Base-by-base conservation (phyloP, 2,329 filamentous ascomycete species). In the Colletotrichum sp. region DNA sequence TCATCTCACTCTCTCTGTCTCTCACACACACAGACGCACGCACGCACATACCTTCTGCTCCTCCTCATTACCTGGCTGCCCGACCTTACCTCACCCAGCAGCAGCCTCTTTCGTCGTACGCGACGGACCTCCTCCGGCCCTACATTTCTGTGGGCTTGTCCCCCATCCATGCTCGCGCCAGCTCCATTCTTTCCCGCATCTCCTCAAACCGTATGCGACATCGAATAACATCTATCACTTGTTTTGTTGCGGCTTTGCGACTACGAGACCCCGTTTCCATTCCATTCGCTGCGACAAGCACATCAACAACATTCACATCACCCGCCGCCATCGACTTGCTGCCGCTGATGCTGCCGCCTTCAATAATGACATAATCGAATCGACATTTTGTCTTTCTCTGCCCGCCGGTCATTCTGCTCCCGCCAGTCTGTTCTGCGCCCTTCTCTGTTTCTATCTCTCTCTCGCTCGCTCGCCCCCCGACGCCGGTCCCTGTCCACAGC, bases 331-430 rank as follows among this genome's bases (percentile, higher is more conserved):
- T 32, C 59, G 24, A 36, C 30, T 30, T 30, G 26, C 26, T 30
- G 57, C 57, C 18, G 24, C 57, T 30, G 26, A 30, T 60, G 57
- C 28, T 32, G 24, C 39, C 63, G 68, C 60, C 71, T 60, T 30
- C 62, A 60, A 62, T 28, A 30, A 75, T 75, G 72, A 72, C 39
- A 59, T 75, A 72, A 57, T 55, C 62, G 69, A 57, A 36, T 44
- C 39, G 21, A 26, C 26, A 49, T 52, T 60, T 52, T 63, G 60
- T 63, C 69, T 52, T 57, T 34, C 68, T 49, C 59, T 70, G 39
- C 55, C 57, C 32, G 63, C 71, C 18, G 34, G 24, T 26, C 34
- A 52, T 71, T 57, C 60, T 66, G 68, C 26, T 36, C 57, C 32
- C 57, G 13, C 18, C 28, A 28, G 28, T 36, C 60, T 49, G 49